Evolutionary conservation across 257 asterid species (phyloP).

Genomic region (Marsdenia floribunda): DNA sequence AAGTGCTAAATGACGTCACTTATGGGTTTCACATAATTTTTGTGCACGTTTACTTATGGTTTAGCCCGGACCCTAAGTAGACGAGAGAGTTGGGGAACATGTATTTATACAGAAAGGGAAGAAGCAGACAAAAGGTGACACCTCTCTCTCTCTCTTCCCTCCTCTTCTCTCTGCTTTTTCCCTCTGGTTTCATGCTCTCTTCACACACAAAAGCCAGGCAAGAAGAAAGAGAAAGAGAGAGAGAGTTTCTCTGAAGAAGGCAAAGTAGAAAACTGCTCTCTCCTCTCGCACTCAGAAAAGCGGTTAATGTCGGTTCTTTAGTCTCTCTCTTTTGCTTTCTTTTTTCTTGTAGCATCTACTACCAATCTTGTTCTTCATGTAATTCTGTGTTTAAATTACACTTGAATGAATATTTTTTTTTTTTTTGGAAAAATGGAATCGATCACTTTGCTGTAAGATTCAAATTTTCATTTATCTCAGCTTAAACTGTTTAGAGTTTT

Average conservation of each 20-base stretch:
- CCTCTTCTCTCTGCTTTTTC: constrained; percentile 3
- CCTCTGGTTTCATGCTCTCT: constrained; percentile 37
- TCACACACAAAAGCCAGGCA: constrained; percentile 16
- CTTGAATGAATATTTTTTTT: neutral
- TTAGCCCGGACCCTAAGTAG: neutral
- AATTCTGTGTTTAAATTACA: constrained; percentile 4
- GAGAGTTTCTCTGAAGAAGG: constrained; percentile 28
- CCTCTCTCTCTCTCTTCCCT: neutral
- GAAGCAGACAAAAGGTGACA: constrained; percentile 31
- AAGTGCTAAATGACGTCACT: no score
- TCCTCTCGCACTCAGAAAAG: constrained; percentile 14
- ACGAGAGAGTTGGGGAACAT: neutral
- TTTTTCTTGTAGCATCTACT: constrained; percentile 14
- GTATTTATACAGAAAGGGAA: constrained; percentile 12
- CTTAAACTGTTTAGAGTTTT: neutral
- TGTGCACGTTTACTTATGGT: no score
- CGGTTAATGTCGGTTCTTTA: constrained; percentile 52
- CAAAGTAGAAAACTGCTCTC: constrained; percentile 18
- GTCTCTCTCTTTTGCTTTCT: constrained; percentile 22
- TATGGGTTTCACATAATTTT: no score
- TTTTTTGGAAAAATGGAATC: neutral
- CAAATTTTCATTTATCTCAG: neutral
- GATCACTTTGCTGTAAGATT: constrained; percentile 1
- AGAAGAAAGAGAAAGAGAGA: constrained; percentile 6
- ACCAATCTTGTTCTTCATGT: neutral